Evolutionary conservation across 768 basidiomycete genomes (phyloP), one percentile per base, ranked within the genome.

Genomic region (Phlegmacium glaucopus): DNA sequence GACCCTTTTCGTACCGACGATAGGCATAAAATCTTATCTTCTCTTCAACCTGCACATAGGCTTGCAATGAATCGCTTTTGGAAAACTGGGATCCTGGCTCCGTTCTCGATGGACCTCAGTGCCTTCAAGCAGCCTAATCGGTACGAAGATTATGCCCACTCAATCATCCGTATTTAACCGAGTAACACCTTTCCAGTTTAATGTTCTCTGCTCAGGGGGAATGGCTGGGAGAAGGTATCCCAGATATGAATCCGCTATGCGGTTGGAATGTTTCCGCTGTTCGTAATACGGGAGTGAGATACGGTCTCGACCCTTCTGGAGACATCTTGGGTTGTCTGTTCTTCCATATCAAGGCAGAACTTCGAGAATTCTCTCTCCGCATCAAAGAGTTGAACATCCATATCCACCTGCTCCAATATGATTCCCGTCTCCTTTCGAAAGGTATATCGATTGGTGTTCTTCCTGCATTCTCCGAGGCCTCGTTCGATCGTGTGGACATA

Each of bases 241-340:
- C 71, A 29, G 62, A 58, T 27, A 65, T 71, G 4, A 75, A 72
- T 36, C 78, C 80, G 0, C 65, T 81, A 1, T 66, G 64, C 29
- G 73, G 74, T 15, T 82, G 78, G 77, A 70, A 77, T 53, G 42
- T 74, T n/a, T 59, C 71, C 18, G 52, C 64, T n/a, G 68, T 78
- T 15, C 59, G 70, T 28, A 48, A 56, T 12, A 62, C 69, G 0
- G 77, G 77, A n/a, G 51, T 47, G 32, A 65, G 61, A 35, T 50
- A 67, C 43, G 63, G 64, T 5, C 41, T 70, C 36, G 66, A 69
- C 40, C 58, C 67, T 1, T 52, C 59, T 4, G 59, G 57, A 28
- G 71, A 75, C 55, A 65, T 70, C 42, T 59, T 71, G 22, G 72
- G 72, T 8, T 70, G 65, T 36, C 68, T 75, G 45, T 75, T 73